Conservation (phyloP, 805 yeast species). For the Starmerella davenportii region DNA sequence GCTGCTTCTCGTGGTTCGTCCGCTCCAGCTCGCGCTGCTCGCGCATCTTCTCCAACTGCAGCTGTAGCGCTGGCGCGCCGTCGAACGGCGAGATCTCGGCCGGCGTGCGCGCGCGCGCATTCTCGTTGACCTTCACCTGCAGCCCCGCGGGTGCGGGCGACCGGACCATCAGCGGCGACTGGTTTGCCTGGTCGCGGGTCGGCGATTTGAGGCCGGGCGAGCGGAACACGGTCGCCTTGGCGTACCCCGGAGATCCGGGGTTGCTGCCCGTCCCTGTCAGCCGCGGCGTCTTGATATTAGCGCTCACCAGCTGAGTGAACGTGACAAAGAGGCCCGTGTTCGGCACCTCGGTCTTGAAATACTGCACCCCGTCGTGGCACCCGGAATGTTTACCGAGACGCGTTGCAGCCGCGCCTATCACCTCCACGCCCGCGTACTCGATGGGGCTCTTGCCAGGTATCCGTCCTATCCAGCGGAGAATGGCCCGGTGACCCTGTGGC, state of each 20-base stretch:
- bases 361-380: slow-evolving; percentile 47
- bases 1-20: slow-evolving; percentile 19
- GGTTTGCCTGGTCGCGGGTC: neutral
- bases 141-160: neutral
- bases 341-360: slow-evolving; percentile 47
- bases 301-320: slow-evolving; percentile 19
- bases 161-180: neutral
- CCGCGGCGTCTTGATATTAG: slow-evolving; percentile 10
- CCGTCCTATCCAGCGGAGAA: slow-evolving; percentile 50
- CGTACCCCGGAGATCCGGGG: neutral
- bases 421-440: slow-evolving; percentile 71
- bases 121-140: neutral
- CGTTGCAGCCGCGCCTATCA: slow-evolving; percentile 38
- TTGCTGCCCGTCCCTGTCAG: neutral
- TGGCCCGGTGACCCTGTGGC: slow-evolving; percentile 57
- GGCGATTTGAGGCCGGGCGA: neutral
- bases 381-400: slow-evolving; percentile 72
- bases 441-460: slow-evolving; percentile 53
- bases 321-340: slow-evolving; percentile 60
- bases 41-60: slow-evolving; percentile 18
- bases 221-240: neutral
- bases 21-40: slow-evolving; percentile 20
- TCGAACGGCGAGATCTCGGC: neutral
- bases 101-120: slow-evolving; percentile 8
- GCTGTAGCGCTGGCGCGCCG: slow-evolving; percentile 3